These are phyloP conservation scores for Fistulina hepatica DNA, from an alignment of 1,284 basidiomycete species.

Conservation along the genomic window DNA sequence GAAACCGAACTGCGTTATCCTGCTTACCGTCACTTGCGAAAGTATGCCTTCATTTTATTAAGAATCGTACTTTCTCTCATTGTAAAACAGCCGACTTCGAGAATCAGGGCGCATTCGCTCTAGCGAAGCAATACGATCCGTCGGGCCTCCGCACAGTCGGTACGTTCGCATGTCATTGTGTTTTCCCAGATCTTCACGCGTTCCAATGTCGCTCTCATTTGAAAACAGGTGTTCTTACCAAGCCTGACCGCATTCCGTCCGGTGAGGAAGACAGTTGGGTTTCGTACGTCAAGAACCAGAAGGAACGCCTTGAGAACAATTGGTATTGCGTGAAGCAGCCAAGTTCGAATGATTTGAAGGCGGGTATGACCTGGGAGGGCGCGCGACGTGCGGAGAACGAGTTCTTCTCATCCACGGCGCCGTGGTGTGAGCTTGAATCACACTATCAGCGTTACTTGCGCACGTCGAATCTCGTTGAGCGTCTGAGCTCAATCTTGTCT, in stretches of 20 bases:
- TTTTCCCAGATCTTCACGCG: background rate
- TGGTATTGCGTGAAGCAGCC: constrained; percentile 74
- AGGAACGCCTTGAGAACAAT: constrained; percentile 44
- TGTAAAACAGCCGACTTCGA: constrained; percentile 30
- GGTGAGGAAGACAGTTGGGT: constrained; percentile 58
- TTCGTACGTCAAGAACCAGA: constrained; percentile 43
- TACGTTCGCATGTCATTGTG: constrained; percentile 20
- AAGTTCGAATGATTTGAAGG: constrained; percentile 39
- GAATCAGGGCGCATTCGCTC: constrained; percentile 54
- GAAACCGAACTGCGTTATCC: constrained; percentile 54
- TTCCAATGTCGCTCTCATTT: background rate
- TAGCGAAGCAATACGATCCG: constrained; percentile 47
- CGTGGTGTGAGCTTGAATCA: constrained; percentile 45
- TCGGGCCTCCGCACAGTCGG: constrained; percentile 60
- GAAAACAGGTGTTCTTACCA: constrained; percentile 63
- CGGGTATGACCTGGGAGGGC: constrained; percentile 46
- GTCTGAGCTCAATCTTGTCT: constrained; percentile 43
- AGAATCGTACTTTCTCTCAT: too few species aligned
- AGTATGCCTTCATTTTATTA: constrained; percentile 32
- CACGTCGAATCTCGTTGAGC: constrained; percentile 42
- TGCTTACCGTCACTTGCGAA: constrained; percentile 63
- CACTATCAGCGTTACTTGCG: constrained; percentile 41
- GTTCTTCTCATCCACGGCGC: constrained; percentile 49
- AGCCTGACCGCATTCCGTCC: constrained; percentile 58
- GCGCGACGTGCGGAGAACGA: constrained; percentile 52